Base-by-base conservation (phyloP, 2,329 filamentous ascomycete species). In the Talaromyces sp. region DNA sequence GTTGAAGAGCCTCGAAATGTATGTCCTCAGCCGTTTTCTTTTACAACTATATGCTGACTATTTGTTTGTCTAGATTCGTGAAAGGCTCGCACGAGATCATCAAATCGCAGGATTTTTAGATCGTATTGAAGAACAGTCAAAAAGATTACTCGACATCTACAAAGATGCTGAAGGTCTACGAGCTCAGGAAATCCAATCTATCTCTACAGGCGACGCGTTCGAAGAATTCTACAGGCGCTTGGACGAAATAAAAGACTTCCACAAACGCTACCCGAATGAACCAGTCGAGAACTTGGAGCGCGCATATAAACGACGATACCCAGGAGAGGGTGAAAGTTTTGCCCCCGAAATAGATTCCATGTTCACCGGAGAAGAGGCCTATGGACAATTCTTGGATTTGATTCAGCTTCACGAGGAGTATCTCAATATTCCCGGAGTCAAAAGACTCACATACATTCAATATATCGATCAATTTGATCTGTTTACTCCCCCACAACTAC, bases 351-450 rank as follows among this genome's bases (percentile, higher is more conserved):
- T 97, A 50, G 93, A 97, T 69, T 85, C 85, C 59, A 88, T 97
- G 79, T 99, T 99, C 74, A 96, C 91, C 0, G 94, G 94, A 61
- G 95, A 99, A 74, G 94, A 99, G 73, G 88, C 88, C 0, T 97
- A 89, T 67, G 94, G 94, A 43, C 88, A 91, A 65, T 99, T 90
- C 74, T 89, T 99, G 67, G 94, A 99, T 72, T 77, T 99, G 48
- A 93, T 88, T 17, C 83, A 80, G 39, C 84, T 86, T 64, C 92
- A 97, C 73, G 93, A 97, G 69, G 81, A 88, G 13, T 99, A 91
- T 70, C 81, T 97, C 60, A 99, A 99, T 69, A 80, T 99, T 8
- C 89, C 91, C 2, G 87, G 89, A 8, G 85, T 92, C 19, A 96
- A 95, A 74, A 84, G 93, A 55, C 77, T 94, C 41, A 88, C 85